Conservation (phyloP, 2,329 filamentous ascomycete species). For the Fusarium illudens region DNA sequence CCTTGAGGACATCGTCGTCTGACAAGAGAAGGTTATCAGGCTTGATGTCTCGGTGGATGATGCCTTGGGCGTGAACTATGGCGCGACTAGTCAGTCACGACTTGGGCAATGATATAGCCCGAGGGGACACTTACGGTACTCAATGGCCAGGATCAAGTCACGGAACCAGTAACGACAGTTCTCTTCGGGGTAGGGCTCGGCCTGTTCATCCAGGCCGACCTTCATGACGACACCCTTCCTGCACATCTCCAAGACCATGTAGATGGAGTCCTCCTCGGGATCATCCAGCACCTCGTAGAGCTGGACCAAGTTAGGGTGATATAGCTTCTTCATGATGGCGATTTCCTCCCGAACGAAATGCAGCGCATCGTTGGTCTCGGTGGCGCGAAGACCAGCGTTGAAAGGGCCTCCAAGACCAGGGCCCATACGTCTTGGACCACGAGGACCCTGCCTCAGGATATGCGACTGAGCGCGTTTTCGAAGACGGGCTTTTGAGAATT, state of each 20-base stretch:
- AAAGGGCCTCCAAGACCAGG: constrained; percentile 39
- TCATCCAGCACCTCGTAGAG: constrained; percentile 96
- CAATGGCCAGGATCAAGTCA: constrained; percentile 92
- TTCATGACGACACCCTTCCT: constrained; percentile 98
- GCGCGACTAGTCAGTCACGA: background rate
- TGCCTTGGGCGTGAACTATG: constrained; percentile 87
- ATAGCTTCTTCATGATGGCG: constrained; percentile 98
- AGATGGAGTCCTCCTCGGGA: constrained; percentile 92
- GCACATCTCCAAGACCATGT: constrained; percentile 99
- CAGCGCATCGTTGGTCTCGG: constrained; percentile 74
- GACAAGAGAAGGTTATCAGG: constrained; percentile 95
- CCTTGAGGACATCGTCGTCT: constrained; percentile 90
- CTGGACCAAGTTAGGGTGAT: constrained; percentile 92
- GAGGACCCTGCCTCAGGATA: constrained; percentile 68
- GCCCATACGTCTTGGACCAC: constrained; percentile 45
- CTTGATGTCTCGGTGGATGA: constrained; percentile 97
- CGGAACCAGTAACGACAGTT: constrained; percentile 91
- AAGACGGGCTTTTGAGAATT: constrained; percentile 93
- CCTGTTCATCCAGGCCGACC: constrained; percentile 84
- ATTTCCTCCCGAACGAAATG: constrained; percentile 95
- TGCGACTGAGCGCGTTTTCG: constrained; percentile 91
- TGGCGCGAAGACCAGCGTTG: constrained; percentile 47
- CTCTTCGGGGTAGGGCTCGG: constrained; percentile 84
- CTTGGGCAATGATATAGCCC: too few relatives aligned
- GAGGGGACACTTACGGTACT: constrained; percentile 73